phyloP scores from a whole-genome alignment of 768 basidiomycete genomes.

The Boletus insuetus region DNA sequence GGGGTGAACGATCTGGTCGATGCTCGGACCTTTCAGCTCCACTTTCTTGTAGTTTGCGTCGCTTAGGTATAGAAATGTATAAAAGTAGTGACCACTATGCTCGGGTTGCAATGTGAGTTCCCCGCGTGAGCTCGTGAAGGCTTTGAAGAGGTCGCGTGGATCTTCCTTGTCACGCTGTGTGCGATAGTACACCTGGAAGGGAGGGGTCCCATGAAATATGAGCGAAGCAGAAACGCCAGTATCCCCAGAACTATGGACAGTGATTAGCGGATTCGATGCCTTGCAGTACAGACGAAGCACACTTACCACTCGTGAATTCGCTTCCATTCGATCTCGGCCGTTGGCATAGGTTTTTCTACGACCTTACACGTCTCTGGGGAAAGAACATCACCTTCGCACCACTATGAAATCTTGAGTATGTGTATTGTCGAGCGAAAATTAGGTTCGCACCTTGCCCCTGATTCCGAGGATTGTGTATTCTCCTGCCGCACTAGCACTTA shows the following conservation, averaged over 20 bases:
- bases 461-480: conserved; percentile 73
- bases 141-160: conserved; percentile 54
- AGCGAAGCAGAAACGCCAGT: conserved; percentile 88
- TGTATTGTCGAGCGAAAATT: neutral
- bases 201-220: conserved; percentile 83
- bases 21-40: conserved; percentile 69
- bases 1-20: conserved; percentile 89
- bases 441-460: conserved; percentile 54
- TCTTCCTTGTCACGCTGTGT: conserved; percentile 69
- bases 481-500: conserved; percentile 63
- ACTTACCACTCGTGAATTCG: conserved; percentile 85
- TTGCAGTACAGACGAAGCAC: neutral
- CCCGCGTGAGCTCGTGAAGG: conserved; percentile 67
- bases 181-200: conserved; percentile 81
- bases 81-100: conserved; percentile 84
- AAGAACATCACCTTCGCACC: conserved; percentile 80
- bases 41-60: conserved; percentile 83
- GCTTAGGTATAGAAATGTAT: conserved; percentile 74
- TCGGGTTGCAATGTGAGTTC: conserved; percentile 86
- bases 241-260: conserved; percentile 67
- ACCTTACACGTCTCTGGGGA: conserved; percentile 81
- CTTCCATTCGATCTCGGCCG: conserved; percentile 85
- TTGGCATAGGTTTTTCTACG: conserved; percentile 70
- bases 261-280: conserved; percentile 5
- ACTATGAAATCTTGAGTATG: conserved; percentile 32